These are phyloP conservation scores for Ophiostoma australiae DNA, from an alignment of 2,329 filamentous ascomycete species.

Conservation along the genomic window DNA sequence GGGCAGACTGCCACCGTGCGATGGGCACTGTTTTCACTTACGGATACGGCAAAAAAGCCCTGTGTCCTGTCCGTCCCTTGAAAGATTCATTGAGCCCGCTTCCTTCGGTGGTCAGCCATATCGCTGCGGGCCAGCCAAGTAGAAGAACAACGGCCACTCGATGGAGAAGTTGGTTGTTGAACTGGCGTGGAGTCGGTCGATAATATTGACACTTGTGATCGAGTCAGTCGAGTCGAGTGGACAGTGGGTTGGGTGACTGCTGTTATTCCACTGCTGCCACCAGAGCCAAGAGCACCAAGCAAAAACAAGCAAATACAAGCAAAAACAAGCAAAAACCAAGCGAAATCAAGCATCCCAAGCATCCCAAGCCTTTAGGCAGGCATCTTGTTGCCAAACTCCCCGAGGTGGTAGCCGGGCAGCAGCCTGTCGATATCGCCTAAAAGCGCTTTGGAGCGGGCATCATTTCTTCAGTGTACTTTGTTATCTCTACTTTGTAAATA, in stretches of 20 bases:
- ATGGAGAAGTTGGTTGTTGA: background rate
- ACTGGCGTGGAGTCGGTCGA: background rate
- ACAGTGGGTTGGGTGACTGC: background rate
- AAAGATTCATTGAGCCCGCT: no score
- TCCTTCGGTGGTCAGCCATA: no score
- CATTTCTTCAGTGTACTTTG: background rate
- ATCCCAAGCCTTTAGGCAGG: background rate
- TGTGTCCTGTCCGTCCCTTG: no score
- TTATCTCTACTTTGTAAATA: background rate
- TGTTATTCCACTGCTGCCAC: background rate
- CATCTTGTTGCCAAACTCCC: background rate
- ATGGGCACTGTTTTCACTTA: background rate
- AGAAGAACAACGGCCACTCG: no score
- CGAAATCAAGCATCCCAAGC: background rate
- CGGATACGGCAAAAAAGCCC: no score
- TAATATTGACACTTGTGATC: background rate
- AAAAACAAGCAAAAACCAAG: no score
- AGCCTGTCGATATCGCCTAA: background rate
- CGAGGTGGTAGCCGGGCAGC: conserved; percentile 1
- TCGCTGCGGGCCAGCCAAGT: no score
- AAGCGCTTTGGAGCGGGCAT: background rate
- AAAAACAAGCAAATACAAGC: background rate
- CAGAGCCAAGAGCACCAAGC: conserved; percentile 1
- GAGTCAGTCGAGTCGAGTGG: background rate
- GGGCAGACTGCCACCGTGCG: background rate